Percentiles rank a stretch among this genome's conserved stretches.
Conservation (phyloP, 1,139 yeast genomes). For the Schizosaccharomyces versatilis region DNA sequence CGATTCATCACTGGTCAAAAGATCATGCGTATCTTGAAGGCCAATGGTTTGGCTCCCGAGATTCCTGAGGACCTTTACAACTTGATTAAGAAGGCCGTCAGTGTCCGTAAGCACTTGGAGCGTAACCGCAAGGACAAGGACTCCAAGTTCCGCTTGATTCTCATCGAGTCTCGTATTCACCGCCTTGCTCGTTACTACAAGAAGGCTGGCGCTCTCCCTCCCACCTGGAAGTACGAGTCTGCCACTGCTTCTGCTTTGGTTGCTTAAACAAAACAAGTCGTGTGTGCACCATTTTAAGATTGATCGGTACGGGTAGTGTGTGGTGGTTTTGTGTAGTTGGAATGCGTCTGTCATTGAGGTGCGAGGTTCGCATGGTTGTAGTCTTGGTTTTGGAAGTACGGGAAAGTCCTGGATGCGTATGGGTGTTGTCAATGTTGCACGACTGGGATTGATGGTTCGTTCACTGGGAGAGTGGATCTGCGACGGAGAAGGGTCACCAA, state of each 20-base stretch:
- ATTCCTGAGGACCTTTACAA: slow-evolving; percentile 98
- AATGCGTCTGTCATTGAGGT: no score
- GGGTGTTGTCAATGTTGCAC: no score
- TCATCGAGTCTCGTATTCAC: slow-evolving; percentile 99
- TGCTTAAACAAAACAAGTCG: slow-evolving; percentile 30
- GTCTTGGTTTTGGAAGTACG: no score
- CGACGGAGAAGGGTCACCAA: no score
- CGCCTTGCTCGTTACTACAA: slow-evolving; percentile 62
- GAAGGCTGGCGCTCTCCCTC: slow-evolving; percentile 10
- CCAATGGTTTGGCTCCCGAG: slow-evolving; percentile 99
- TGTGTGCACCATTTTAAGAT: no score
- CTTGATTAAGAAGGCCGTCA: slow-evolving; percentile 97
- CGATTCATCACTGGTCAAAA: slow-evolving; percentile 93
- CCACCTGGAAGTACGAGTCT: slow-evolving; percentile 48
- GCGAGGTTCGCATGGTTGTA: no score
- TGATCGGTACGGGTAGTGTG: no score
- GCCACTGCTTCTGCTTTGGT: slow-evolving; percentile 99
- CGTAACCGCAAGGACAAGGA: slow-evolving; percentile 99
- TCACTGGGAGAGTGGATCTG: no score
- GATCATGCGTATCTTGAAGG: slow-evolving; percentile 95
- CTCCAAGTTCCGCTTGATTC: slow-evolving; percentile 98
- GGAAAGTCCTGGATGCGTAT: no score
- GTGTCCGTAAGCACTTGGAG: slow-evolving; percentile 99
- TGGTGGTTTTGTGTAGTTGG: no score
- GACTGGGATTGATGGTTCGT: no score